Conservation (phyloP, 2,329 filamentous ascomycete genomes). For the Pyrenophora seminiperda region DNA sequence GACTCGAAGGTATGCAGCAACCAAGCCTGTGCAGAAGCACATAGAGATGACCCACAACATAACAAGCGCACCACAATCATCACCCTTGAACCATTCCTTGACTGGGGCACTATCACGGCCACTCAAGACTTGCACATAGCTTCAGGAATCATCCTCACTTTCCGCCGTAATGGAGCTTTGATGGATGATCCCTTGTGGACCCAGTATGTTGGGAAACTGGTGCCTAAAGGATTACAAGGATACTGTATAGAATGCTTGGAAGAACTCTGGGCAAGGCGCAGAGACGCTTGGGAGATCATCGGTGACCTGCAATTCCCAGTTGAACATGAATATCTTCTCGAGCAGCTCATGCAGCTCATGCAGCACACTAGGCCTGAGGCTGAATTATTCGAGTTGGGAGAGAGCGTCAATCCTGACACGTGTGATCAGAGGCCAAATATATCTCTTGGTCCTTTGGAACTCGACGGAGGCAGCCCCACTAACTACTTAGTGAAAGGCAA, state of each 20-base stretch:
- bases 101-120: conserved; percentile 17
- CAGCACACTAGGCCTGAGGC: neutral
- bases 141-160: conserved; percentile 8
- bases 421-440: too few relatives aligned
- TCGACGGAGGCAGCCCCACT: too few relatives aligned
- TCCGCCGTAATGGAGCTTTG: conserved; percentile 16
- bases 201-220: conserved; percentile 1
- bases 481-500: neutral
- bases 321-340: too few relatives aligned
- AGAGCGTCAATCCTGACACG: neutral
- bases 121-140: neutral
- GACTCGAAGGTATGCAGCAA: conserved; percentile 1
- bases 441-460: too few relatives aligned
- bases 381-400: neutral
- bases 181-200: conserved; percentile 18
- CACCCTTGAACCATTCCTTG: conserved; percentile 15
- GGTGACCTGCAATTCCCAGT: too few relatives aligned
- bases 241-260: conserved; percentile 23
- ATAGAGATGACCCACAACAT: neutral
- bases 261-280: conserved; percentile 8
- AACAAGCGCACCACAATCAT: neutral
- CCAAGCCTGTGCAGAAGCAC: neutral
- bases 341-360: neutral
- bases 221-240: neutral
- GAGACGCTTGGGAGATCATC: too few relatives aligned